Evolutionary conservation across 2,329 filamentous ascomycete species (phyloP), one percentile per base, ranked within the genome.

Genomic region (Aspergillus sp.): DNA sequence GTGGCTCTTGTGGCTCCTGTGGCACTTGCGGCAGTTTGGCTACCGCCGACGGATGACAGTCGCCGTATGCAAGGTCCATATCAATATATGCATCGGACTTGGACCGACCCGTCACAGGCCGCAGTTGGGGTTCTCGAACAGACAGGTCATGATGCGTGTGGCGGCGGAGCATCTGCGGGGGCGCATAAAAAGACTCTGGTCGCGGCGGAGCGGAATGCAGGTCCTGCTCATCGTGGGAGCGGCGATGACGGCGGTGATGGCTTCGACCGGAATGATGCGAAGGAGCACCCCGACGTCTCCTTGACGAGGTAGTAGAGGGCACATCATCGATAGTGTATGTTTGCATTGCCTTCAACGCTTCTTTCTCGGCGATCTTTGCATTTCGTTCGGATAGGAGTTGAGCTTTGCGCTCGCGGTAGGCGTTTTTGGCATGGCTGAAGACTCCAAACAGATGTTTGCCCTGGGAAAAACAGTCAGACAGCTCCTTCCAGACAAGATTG

Each of bases 41-140:
- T 54, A 58, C 60, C 33, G 51, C 64, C 55, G 61, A 85, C 60
- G 47, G 86, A 75, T 35, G 83, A 77, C 91, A 68, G 32, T 84
- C 79, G 38, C 89, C 89, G 50, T 95, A 96, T 5, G 89, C 89
- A 5, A 96, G 69, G 53, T 94, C 73, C 83, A 93, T 86, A 52
- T 95, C 89, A 47, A 94, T 78, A 34, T 58, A 39, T 4, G 47
- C 44, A 30, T 54, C 54, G 5, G 54, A 53, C 29, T 45, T 51
- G 22, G 58, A 56, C 30, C 59, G 47, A 29, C 40, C 32, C 2
- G 49, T 45, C 15, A 30, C 29, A 11, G 51, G 51, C 12, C 51
- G 49, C 17, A 25, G 29, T 8, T 36, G 37, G 3, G 49, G 39
- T 22, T 55, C 48, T 19, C 46, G 49, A 26, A 49, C 33, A 8